Evolutionary conservation across 2,329 filamentous ascomycete genomes (phyloP).

Genomic region (Fusarium hainanense): DNA sequence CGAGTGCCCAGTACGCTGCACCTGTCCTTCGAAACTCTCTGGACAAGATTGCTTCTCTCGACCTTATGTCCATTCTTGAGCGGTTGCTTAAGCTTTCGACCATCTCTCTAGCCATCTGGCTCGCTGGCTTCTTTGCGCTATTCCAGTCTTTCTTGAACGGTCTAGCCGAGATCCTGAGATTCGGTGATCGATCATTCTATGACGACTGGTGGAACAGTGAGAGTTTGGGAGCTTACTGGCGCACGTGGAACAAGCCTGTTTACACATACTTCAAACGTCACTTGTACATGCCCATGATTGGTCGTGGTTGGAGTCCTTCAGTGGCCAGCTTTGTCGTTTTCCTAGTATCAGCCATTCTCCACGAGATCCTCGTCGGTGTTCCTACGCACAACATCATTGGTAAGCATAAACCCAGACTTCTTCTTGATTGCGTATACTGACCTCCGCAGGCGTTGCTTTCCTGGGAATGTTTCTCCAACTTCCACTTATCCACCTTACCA

Average conservation of each 20-base stretch:
- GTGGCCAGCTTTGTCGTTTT: slow-evolving; percentile 86
- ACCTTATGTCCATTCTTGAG: slow-evolving; percentile 85
- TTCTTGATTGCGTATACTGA: slow-evolving; percentile 8
- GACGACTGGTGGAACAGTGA: slow-evolving; percentile 98
- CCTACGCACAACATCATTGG: slow-evolving; percentile 94
- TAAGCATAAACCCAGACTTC: slow-evolving; percentile 53
- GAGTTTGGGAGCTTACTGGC: slow-evolving; percentile 89
- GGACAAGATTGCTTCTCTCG: slow-evolving; percentile 83
- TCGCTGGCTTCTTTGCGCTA: slow-evolving; percentile 95
- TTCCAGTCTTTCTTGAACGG: slow-evolving; percentile 96
- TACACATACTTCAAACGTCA: slow-evolving; percentile 97
- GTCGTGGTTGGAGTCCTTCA: slow-evolving; percentile 79
- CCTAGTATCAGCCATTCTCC: slow-evolving; percentile 85
- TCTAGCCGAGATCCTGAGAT: slow-evolving; percentile 87
- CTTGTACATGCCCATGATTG: slow-evolving; percentile 88
- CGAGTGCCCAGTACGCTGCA: slow-evolving; percentile 92
- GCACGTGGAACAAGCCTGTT: slow-evolving; percentile 97
- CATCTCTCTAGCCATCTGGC: slow-evolving; percentile 95
- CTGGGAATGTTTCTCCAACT: slow-evolving; percentile 93
- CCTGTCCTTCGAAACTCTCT: slow-evolving; percentile 91
- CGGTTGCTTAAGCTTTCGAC: slow-evolving; percentile 94
- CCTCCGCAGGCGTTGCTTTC: slow-evolving; percentile 80
- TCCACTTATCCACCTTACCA: slow-evolving; percentile 84
- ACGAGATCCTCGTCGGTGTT: slow-evolving; percentile 92
- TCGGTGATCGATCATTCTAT: slow-evolving; percentile 95